Evolutionary conservation across 768 basidiomycete genomes (phyloP).

Genomic region (Hypholoma sublateritium): DNA sequence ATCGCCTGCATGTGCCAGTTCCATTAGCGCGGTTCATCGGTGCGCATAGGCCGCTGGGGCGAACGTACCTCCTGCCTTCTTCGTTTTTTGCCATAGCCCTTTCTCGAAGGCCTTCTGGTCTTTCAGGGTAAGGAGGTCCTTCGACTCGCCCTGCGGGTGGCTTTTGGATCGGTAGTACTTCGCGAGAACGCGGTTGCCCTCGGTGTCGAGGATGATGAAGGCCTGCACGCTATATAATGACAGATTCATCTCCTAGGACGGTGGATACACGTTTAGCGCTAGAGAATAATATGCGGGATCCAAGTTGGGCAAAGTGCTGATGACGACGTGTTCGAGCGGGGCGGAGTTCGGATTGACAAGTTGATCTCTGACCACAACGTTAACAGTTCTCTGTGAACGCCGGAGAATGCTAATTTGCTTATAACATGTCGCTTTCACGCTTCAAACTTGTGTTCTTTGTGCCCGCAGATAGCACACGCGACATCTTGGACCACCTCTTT

Average conservation of each 20-base stretch:
- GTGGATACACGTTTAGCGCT: background rate
- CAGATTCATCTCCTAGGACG: conserved; percentile 58
- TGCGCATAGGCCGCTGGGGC: background rate
- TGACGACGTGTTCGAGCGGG: conserved; percentile 15
- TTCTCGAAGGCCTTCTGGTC: conserved; percentile 97
- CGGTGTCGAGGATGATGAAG: conserved; percentile 91
- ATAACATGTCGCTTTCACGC: conserved; percentile 24
- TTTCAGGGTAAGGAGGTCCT: conserved; percentile 70
- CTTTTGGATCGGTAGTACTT: conserved; percentile 90
- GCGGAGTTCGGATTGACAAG: conserved; percentile 22
- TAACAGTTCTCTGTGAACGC: background rate
- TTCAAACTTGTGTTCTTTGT: conserved; percentile 59
- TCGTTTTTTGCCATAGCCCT: conserved; percentile 92
- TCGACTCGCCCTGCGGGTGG: conserved; percentile 60
- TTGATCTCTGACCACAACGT: background rate
- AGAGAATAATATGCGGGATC: background rate
- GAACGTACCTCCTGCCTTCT: conserved; percentile 81
- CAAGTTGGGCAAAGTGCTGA: conserved; percentile 14
- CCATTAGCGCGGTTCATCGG: background rate
- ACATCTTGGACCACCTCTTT: conserved; percentile 46
- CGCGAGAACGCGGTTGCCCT: conserved; percentile 91
- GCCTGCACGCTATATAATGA: conserved; percentile 86
- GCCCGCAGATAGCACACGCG: conserved; percentile 39
- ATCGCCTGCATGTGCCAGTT: conserved; percentile 60
- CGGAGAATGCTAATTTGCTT: background rate